Percentiles rank a stretch among this genome's conserved stretches.
Conservation (phyloP, 1,284 basidiomycete genomes). For the Trametes polyzona region DNA sequence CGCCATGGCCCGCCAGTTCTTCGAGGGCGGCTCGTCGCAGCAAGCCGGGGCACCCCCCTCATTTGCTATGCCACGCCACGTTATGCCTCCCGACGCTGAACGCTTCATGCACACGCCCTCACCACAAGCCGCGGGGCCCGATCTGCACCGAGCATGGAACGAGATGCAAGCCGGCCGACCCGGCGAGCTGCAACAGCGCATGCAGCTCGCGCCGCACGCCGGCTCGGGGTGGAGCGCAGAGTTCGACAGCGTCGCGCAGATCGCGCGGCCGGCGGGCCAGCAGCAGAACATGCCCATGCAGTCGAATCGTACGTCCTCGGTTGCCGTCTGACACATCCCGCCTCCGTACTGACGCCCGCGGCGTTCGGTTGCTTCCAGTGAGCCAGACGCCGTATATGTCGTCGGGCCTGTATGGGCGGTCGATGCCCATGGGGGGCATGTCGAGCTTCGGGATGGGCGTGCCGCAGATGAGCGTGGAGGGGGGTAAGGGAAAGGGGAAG, state of each 20-base stretch:
- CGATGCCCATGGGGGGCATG: slow-evolving; percentile 35
- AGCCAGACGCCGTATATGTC: slow-evolving; percentile 40
- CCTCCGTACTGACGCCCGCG: not conserved
- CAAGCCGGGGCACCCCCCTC: slow-evolving; percentile 34
- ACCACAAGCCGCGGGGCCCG: slow-evolving; percentile 28
- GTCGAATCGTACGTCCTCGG: slow-evolving; percentile 28
- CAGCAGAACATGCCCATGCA: slow-evolving; percentile 25
- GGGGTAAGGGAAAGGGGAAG: slow-evolving; percentile 74
- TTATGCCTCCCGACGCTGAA: slow-evolving; percentile 45
- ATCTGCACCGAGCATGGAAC: slow-evolving; percentile 58
- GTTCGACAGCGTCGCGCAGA: slow-evolving; percentile 30
- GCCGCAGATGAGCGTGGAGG: slow-evolving; percentile 40
- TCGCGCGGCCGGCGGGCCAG: slow-evolving; percentile 17
- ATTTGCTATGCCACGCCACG: slow-evolving; percentile 36
- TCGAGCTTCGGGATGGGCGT: slow-evolving; percentile 13
- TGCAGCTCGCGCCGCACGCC: slow-evolving; percentile 3
- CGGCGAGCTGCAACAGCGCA: slow-evolving; percentile 19
- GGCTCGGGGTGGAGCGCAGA: slow-evolving; percentile 36
- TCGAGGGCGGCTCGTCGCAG: slow-evolving; percentile 51
- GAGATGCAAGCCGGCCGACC: slow-evolving; percentile 40
- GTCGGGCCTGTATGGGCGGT: slow-evolving; percentile 35
- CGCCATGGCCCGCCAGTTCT: slow-evolving; percentile 80
- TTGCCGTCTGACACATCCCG: not conserved
- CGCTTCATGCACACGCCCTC: slow-evolving; percentile 34
- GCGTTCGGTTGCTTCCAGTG: slow-evolving; percentile 8